Percentiles rank a stretch among this genome's conserved stretches.
phyloP scores from a whole-genome alignment of 768 basidiomycete species.

The Clitopilus passeckerianus region DNA sequence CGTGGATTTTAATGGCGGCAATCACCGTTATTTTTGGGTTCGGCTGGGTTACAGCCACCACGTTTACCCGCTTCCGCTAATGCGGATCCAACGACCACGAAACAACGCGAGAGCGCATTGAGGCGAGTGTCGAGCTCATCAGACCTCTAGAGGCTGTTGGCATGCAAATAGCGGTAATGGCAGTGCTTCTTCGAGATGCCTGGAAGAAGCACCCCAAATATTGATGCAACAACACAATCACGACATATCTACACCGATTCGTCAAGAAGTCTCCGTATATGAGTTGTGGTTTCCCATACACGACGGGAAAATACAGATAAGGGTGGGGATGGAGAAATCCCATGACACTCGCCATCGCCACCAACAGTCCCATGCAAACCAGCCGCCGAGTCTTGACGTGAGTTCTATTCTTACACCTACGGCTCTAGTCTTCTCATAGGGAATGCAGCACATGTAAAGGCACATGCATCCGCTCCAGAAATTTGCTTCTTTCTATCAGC shows the following conservation, averaged over 20 bases:
- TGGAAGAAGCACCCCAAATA: no score
- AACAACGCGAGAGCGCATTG: no score
- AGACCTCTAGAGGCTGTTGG: no score
- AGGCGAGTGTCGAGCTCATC: no score
- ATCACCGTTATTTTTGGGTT: no score
- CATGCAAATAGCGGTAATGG: no score
- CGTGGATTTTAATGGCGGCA: no score
- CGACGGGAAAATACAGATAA: not conserved
- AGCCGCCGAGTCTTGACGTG: not conserved
- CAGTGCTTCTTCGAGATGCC: not conserved
- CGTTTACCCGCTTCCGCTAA: no score
- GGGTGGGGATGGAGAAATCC: not conserved
- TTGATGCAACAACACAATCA: no score
- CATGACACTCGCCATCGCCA: not conserved
- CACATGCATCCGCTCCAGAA: not conserved
- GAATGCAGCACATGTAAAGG: not conserved
- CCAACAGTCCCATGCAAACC: not conserved
- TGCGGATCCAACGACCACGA: no score
- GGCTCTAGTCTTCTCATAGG: not conserved
- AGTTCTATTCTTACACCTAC: not conserved
- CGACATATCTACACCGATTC: no score
- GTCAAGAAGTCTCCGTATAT: not conserved
- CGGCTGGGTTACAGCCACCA: no score
- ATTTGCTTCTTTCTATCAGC: not conserved
- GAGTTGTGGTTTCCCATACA: not conserved